Percentiles rank a stretch among this genome's conserved stretches.
Evolutionary conservation across 306 rosid genomes (phyloP).

Genomic region (Bauhinia variegata): DNA sequence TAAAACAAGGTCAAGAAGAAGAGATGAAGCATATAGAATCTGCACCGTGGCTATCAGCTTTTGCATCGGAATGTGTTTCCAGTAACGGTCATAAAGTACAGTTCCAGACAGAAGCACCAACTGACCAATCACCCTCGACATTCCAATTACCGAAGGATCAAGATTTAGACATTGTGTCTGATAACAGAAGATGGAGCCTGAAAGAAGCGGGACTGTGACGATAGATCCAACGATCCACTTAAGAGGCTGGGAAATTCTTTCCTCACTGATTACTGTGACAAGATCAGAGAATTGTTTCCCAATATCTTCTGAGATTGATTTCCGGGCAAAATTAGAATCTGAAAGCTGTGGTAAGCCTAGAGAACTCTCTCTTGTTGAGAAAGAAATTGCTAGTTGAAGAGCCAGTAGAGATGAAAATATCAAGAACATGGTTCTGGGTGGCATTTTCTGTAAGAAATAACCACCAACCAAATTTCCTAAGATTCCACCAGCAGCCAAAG

Average conservation of each 20-base stretch:
- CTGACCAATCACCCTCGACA: slow-evolving; percentile 79
- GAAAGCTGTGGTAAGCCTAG: slow-evolving; percentile 56
- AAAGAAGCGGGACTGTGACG: slow-evolving; percentile 71
- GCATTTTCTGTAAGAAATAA: slow-evolving; percentile 56
- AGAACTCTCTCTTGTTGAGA: slow-evolving; percentile 68
- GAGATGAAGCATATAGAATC: slow-evolving; percentile 64
- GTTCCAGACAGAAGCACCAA: slow-evolving; percentile 75
- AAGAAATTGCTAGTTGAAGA: slow-evolving; percentile 62
- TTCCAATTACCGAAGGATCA: slow-evolving; percentile 71
- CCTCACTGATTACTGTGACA: slow-evolving; percentile 50
- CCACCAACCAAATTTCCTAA: slow-evolving; percentile 88
- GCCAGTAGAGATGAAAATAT: slow-evolving; percentile 57
- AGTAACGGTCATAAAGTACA: slow-evolving; percentile 56
- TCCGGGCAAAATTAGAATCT: slow-evolving; percentile 31
- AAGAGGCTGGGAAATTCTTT: slow-evolving; percentile 57
- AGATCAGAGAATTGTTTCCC: slow-evolving; percentile 60
- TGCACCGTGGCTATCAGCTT: slow-evolving; percentile 62
- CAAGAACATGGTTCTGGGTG: slow-evolving; percentile 67
- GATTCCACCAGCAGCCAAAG: slow-evolving; percentile 82
- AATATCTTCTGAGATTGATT: slow-evolving; percentile 53
- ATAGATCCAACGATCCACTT: slow-evolving; percentile 79
- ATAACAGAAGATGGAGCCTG: slow-evolving; percentile 84
- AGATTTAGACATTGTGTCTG: slow-evolving; percentile 80
- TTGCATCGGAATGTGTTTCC: slow-evolving; percentile 67
- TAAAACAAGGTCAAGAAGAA: slow-evolving; percentile 78